Evolutionary conservation across 805 yeast species (phyloP), one percentile per base, ranked within the genome.

Genomic region (Metschnikowia borealis): DNA sequence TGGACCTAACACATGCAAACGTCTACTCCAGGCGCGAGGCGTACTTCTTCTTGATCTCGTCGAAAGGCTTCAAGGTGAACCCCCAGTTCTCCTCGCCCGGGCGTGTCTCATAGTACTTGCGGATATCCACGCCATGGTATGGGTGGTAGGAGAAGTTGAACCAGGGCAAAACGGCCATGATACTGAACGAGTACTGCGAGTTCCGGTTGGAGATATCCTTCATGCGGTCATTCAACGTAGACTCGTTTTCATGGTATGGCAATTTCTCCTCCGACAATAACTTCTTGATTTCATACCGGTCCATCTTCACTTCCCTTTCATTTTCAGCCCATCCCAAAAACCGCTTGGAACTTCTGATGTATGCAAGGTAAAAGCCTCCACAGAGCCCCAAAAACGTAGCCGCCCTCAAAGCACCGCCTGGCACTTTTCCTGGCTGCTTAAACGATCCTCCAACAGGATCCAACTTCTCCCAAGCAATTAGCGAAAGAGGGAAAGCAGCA

Each of bases 271-370:
- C 69, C 32, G 87, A 77, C 55, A 88, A 77, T 55, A 82, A 75
- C 55, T 75, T 73, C 67, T 87, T 87, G 55, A 84, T 78, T 67
- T 88, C 90, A 63, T 74, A 83, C 65, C 95, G 77, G 67, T 89
- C 96, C 68, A 76, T 82, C 49, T 63, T 63, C 47, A 86, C 89
- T 68, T 88, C 96, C 55, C 83, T 71, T 33, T 73, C 59, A 68
- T 88, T 88, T 69, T 89, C 96, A 21, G 77, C 57, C 73, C 82
- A 80, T 26, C 96, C 96, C 77, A 85, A 81, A 69, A 88, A 88
- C 63, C 96, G 79, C 65, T 78, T 76, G 23, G 84, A 72, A 10
- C 91, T 82, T 53, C 80, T 72, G 44, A 79, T 78, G 68, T 87
- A 89, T 36, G 90, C 86, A 46, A 82, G 69, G 54, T 82, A 68